phyloP scores from a whole-genome alignment of 179 eudicot genomes.

The Sideroxylon spinosum region DNA sequence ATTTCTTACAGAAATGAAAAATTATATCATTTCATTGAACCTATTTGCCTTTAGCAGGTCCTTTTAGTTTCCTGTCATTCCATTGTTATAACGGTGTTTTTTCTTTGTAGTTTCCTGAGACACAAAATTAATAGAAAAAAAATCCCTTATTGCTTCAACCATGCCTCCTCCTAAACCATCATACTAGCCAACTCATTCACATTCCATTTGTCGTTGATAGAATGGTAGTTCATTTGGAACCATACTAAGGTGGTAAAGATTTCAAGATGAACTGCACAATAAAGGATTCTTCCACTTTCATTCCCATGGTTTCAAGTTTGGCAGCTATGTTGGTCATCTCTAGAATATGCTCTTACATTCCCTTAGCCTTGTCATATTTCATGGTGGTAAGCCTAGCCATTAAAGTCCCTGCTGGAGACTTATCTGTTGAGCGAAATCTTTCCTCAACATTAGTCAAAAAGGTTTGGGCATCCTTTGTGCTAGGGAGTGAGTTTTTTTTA shows the following conservation, averaged over 20 bases:
- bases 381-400: slow-evolving; percentile 7
- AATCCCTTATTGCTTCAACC: neutral
- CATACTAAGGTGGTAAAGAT: slow-evolving; percentile 7
- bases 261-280: slow-evolving; percentile 7
- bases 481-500: too few species aligned
- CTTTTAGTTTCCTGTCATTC: neutral
- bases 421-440: neutral
- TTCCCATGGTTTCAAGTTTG: neutral
- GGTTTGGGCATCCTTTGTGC: neutral
- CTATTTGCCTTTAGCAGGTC: neutral
- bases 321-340: neutral
- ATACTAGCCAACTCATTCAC: slow-evolving; percentile 7
- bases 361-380: neutral
- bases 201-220: neutral
- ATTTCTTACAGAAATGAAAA: neutral
- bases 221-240: slow-evolving; percentile 9
- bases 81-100: neutral
- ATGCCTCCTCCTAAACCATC: neutral
- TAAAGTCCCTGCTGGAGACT: neutral
- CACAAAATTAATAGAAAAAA: neutral
- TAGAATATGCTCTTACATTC: slow-evolving; percentile 4
- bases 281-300: neutral
- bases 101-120: neutral
- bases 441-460: neutral
- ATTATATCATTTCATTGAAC: neutral